Evolutionary conservation across 169 alveolate genomes (phyloP).

Genomic region (Plasmodium blacklocki): DNA sequence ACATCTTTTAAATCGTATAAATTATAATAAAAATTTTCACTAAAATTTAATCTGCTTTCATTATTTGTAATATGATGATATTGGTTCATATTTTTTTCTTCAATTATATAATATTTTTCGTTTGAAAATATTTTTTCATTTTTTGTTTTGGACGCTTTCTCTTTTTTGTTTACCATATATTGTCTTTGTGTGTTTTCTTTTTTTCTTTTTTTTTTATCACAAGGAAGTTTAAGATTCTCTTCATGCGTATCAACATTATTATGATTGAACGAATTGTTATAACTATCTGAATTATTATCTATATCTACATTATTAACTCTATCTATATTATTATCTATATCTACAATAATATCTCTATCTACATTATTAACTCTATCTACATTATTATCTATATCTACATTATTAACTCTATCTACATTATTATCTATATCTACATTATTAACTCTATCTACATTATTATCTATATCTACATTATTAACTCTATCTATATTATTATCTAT

Average conservation of each 20-base stretch:
- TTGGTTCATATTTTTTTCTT: neutral
- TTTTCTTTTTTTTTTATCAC: neutral
- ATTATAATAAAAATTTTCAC: neutral
- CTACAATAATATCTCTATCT: neutral
- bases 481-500: too few relatives aligned
- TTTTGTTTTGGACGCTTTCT: neutral
- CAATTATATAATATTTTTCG: slow-evolving; percentile 26
- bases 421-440: too few relatives aligned
- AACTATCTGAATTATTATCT: too few relatives aligned
- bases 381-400: too few relatives aligned
- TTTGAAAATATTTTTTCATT: slow-evolving; percentile 27
- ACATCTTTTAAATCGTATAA: slow-evolving; percentile 28
- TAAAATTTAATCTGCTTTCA: slow-evolving; percentile 4
- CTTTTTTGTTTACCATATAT: neutral
- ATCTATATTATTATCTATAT: too few relatives aligned
- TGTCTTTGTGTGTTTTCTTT: neutral
- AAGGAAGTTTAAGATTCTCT: neutral
- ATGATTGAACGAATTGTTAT: too few relatives aligned
- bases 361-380: neutral
- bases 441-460: too few relatives aligned
- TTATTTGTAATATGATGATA: neutral
- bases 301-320: too few relatives aligned
- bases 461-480: too few relatives aligned
- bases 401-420: too few relatives aligned
- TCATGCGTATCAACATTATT: too few relatives aligned